These are phyloP conservation scores for Cytospora schulzeri DNA, from an alignment of 2,329 filamentous ascomycete species.

Conservation along the genomic window DNA sequence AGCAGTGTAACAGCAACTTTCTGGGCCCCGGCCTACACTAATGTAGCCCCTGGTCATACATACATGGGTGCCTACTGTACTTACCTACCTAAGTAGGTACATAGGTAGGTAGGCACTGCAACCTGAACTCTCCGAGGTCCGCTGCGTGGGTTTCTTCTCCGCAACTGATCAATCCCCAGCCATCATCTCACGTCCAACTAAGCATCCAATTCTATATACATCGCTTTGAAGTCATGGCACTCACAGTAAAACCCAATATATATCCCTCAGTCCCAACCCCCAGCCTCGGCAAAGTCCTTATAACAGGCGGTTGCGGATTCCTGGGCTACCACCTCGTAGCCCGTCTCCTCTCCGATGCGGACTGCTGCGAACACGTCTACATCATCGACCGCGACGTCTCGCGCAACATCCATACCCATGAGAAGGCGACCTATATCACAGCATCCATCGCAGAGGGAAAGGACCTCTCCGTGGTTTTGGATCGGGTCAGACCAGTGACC, in stretches of 20 bases:
- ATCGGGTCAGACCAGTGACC: slow-evolving; percentile 32
- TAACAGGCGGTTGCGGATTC: slow-evolving; percentile 40
- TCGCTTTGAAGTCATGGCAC: neutral
- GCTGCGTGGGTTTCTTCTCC: no score
- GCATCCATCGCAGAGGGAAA: slow-evolving; percentile 34
- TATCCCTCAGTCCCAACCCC: neutral
- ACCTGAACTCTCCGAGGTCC: no score
- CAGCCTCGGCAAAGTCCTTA: slow-evolving; percentile 29
- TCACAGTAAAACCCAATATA: neutral
- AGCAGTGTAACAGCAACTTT: no score
- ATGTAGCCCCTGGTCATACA: no score
- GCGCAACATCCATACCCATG: slow-evolving; percentile 32
- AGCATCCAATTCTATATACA: no score
- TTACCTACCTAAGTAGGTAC: no score
- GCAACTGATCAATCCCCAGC: no score
- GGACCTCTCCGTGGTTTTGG: slow-evolving; percentile 30
- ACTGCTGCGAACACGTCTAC: slow-evolving; percentile 30
- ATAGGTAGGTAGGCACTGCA: no score
- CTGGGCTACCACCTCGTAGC: slow-evolving; percentile 38
- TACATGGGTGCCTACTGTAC: no score
- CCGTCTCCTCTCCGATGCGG: slow-evolving; percentile 32
- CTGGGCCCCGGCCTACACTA: no score
- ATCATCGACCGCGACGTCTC: slow-evolving; percentile 35
- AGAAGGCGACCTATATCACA: slow-evolving; percentile 32
- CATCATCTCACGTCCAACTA: no score